Evolutionary conservation across 805 yeast genomes (phyloP), one percentile per base, ranked within the genome.

Genomic region (Nakazawaea ambrosiae): DNA sequence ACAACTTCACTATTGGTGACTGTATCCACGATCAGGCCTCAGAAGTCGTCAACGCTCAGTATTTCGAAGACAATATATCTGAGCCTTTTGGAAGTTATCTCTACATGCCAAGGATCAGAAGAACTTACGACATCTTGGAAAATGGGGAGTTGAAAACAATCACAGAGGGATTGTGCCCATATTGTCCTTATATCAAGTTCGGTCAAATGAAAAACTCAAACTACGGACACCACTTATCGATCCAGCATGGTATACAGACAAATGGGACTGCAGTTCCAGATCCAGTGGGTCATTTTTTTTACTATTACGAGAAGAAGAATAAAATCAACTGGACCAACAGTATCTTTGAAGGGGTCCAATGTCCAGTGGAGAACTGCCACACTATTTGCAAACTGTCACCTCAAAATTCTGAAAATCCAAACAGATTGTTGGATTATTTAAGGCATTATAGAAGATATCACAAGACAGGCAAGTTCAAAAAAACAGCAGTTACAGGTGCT

Each of bases 171-270:
- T 27, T 39, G 16, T 39, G 42, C 26, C 42, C 42, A 9, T 39
- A 39, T 15, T 39, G 42, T 25, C 39, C 38, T 6, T 8, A n/a
- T 6, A 27, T 39, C 22, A 39, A 39, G 25, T 57, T 55, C 32
- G 49, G 45, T 36, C 49, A 49, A 33, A 42, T 58, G 33, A 57
- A 54, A 37, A 51, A 49, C 32, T 54, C 60, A 18, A 51, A 51
- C 33, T 57, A 55, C 33, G 41, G 56, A 12, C 61, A 57, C 33
- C 61, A 57, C 36, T 36, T 57, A 43, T 50, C 50, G 18, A 57
- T 54, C 34, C 49, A 46, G 29, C 61, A 57, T 37, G 61, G 61
- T 4, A 47, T 57, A 5, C 50, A 49, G 27, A 52, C 61, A 2
- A 49, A 54, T 30, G 61, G 60, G 4, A 43, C 43, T 10, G 38